These are phyloP conservation scores for Penicillium goetzii DNA, from an alignment of 495 filamentous ascomycete species.

Conservation along the genomic window DNA sequence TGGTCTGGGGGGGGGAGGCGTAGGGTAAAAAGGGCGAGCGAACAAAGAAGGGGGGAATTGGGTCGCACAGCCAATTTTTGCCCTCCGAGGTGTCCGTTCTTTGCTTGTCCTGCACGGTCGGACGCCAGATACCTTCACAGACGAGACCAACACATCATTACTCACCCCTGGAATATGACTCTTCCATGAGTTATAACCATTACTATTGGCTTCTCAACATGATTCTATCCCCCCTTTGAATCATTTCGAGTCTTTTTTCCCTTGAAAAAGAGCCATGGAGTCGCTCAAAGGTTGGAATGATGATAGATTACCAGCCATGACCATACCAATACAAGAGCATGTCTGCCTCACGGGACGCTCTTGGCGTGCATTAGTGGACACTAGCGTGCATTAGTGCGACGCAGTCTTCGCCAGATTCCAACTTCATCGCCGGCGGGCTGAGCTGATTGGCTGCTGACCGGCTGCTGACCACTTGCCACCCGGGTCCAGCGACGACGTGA, in stretches of 20 bases:
- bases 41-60: constrained; percentile 6
- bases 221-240: not conserved
- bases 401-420: not conserved
- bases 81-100: constrained; percentile 1
- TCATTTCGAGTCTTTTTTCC: not conserved
- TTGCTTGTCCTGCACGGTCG: not conserved
- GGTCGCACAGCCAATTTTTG: constrained; percentile 15
- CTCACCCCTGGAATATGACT: not conserved
- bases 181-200: not conserved
- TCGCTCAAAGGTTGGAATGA: not conserved
- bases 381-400: constrained; percentile 10
- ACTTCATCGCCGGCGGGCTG: not conserved
- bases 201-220: not conserved
- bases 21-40: constrained; percentile 20
- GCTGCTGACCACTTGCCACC: not conserved
- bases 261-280: not conserved
- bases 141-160: not conserved
- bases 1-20: constrained; percentile 7
- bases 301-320: constrained; percentile 19
- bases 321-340: constrained; percentile 5
- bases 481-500: no score
- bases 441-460: not conserved
- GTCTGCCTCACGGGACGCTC: not conserved
- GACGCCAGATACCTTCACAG: not conserved
- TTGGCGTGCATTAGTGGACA: constrained; percentile 19